Evolutionary conservation across 1,284 basidiomycete species (phyloP), one percentile per base, ranked within the genome.

Genomic region (Sporisorium reilianum): DNA sequence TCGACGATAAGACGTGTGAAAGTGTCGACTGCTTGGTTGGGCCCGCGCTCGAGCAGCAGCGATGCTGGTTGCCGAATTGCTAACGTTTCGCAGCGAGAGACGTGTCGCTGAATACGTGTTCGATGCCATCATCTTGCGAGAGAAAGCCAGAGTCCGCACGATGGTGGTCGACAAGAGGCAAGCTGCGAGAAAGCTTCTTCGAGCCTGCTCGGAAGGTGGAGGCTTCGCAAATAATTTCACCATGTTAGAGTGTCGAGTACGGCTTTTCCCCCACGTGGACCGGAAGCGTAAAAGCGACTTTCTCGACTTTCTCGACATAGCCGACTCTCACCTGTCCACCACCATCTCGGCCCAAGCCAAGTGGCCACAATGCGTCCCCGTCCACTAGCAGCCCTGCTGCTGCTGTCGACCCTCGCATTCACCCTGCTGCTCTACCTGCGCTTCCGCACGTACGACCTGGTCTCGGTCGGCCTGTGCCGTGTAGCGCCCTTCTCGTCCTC

Each of bases 391-490:
- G 45, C 30, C 0, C 25, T 63, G n/a, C 22, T 72, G 38, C 54
- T 67, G 14, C 44, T 57, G 8, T 32, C 56, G 9, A 48, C 57
- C 16, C 34, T 74, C 34, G 23, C 49, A 28, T 25, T 68, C 26
- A 32, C 30, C 18, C 53, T 64, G 22, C n/a, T 55, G 9, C 64
- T 68, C 52, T 74, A 64, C 48, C 22, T 61, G 14, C 67, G 60
- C 7, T 60, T 67, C 44, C 55, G 61, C 25, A 64, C 49, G 22
- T 64, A 66, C 64, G 70, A 73, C 22, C 28, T 73, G 8, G 70
- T 73, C 30, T 68, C 71, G 11, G 53, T 62, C 20, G 65, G 62
- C 32, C 51, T 65, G 11, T 60, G 56, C 25, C 54, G 58, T 5
- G 45, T 56, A 6, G 56, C 63, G 2, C 64, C 69, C 9, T 59